A percentile compares a stretch with the other conserved stretches of the same genome.
Evolutionary conservation across 2,329 filamentous ascomycete species (phyloP).

Genomic region (Mycosphaerelloides madeirae): DNA sequence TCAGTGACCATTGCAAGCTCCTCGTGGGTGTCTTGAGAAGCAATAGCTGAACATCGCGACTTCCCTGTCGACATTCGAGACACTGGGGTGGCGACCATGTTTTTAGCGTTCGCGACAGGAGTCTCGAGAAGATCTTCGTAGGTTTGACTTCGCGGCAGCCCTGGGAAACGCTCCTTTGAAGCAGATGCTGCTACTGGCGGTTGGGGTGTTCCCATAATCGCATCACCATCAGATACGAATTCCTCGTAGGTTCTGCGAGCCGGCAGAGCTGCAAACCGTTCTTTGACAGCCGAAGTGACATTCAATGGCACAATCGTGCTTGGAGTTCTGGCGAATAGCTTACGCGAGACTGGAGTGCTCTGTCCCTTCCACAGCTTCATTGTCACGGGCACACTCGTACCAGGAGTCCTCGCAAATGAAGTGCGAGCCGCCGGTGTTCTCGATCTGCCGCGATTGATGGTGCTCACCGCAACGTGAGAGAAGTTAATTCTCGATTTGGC

Average conservation of each 20-base stretch:
- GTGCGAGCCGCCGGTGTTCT: conserved; percentile 2
- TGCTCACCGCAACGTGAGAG: conserved; percentile 5
- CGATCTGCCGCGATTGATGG: neutral
- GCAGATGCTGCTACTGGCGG: neutral
- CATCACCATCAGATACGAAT: too few relatives aligned
- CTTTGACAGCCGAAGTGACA: neutral
- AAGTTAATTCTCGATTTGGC: neutral
- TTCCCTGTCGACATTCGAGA: neutral
- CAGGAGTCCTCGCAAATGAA: conserved; percentile 1
- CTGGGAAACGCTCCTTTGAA: conserved; percentile 14
- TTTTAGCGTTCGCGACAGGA: neutral
- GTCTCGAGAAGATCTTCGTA: conserved; percentile 13
- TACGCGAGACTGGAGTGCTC: too few relatives aligned
- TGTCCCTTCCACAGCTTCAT: too few relatives aligned
- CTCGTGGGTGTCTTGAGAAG: conserved; percentile 11
- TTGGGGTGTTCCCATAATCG: too few relatives aligned
- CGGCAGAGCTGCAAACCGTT: neutral
- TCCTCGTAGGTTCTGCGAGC: neutral
- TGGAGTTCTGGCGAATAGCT: neutral
- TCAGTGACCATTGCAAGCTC: neutral
- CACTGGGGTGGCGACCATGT: too few relatives aligned
- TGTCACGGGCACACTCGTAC: neutral
- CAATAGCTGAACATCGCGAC: conserved; percentile 17
- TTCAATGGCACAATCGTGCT: neutral
- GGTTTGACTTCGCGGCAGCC: conserved; percentile 7